phyloP scores from a whole-genome alignment of 2,329 filamentous ascomycete genomes.

The Fulvia fulva region DNA sequence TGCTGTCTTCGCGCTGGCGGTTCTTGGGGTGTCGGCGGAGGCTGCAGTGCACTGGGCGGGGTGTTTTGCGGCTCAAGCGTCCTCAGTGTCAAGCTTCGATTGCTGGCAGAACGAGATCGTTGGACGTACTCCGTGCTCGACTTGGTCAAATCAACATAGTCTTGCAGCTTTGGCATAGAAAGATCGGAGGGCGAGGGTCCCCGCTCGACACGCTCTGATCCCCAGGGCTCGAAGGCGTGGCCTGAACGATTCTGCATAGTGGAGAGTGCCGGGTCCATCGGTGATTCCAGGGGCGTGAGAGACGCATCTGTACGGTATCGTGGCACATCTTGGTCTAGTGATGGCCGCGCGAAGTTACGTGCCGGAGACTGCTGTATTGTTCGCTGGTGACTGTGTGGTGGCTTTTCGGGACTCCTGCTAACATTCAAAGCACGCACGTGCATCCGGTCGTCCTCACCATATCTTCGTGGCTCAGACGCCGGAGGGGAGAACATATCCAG shows the following conservation, averaged over 20 bases:
- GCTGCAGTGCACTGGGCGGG: constrained; percentile 2
- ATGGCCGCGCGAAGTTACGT: constrained; percentile 17
- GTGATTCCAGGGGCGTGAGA: constrained; percentile 28
- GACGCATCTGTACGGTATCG: constrained; percentile 4
- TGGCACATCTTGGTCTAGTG: constrained; percentile 6
- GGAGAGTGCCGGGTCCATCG: constrained; percentile 30
- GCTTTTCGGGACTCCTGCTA: constrained; percentile 21
- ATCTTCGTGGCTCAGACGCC: constrained; percentile 6
- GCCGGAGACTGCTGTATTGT: constrained; percentile 22
- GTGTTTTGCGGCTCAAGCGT: constrained; percentile 10
- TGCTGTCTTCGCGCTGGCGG: constrained; percentile 3
- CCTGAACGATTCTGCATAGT: constrained; percentile 8
- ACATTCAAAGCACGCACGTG: constrained; percentile 23
- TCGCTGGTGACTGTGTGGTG: constrained; percentile 26
- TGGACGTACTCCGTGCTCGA: too few relatives aligned
- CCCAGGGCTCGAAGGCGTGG: constrained; percentile 18
- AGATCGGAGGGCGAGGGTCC: neutral
- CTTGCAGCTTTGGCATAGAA: neutral
- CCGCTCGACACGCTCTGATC: constrained; percentile 1
- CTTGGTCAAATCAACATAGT: neutral
- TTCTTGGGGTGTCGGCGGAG: constrained; percentile 22
- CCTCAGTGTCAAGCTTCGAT: constrained; percentile 6
- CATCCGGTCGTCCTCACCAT: constrained; percentile 27
- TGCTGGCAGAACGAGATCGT: constrained; percentile 12
- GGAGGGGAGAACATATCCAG: constrained; percentile 28